Percentiles rank a stretch among this genome's conserved stretches.
These are phyloP conservation scores for Tetracentron sinense DNA, from an alignment of 164 flowering plant genomes.

Conservation along the genomic window DNA sequence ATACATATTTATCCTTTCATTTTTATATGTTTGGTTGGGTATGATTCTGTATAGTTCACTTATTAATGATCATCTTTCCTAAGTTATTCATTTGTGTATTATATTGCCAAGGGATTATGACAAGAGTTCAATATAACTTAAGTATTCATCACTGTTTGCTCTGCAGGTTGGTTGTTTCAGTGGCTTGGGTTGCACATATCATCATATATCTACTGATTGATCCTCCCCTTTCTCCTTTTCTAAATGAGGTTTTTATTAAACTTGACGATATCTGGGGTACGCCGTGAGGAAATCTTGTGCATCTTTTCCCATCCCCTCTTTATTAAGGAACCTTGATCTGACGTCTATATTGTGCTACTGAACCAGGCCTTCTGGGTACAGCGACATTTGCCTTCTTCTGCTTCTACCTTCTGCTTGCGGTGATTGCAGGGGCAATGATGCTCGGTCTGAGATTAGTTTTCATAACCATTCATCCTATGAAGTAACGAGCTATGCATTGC, in stretches of 20 bases:
- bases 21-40: too few species aligned
- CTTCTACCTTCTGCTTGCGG: constrained; percentile 94
- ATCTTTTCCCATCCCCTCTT: constrained; percentile 1
- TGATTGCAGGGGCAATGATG: constrained; percentile 98
- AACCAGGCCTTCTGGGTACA: constrained; percentile 91
- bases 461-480: constrained; percentile 98
- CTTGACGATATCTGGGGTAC: constrained; percentile 95
- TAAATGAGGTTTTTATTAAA: constrained; percentile 90
- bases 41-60: too few species aligned
- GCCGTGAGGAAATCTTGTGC: neutral
- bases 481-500: constrained; percentile 41
- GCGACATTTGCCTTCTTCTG: constrained; percentile 98
- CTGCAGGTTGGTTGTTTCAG: constrained; percentile 81
- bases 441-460: constrained; percentile 91
- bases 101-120: neutral
- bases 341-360: constrained; percentile 14
- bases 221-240: constrained; percentile 86
- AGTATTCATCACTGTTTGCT: neutral
- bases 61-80: neutral
- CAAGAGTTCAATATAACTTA: too few species aligned
- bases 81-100: neutral
- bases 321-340: constrained; percentile 9
- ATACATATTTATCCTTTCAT: neutral
- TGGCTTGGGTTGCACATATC: constrained; percentile 96
- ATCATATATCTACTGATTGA: constrained; percentile 79